Base-by-base conservation (phyloP, 257 asterid genomes). In the Capsicum rhomboideum region DNA sequence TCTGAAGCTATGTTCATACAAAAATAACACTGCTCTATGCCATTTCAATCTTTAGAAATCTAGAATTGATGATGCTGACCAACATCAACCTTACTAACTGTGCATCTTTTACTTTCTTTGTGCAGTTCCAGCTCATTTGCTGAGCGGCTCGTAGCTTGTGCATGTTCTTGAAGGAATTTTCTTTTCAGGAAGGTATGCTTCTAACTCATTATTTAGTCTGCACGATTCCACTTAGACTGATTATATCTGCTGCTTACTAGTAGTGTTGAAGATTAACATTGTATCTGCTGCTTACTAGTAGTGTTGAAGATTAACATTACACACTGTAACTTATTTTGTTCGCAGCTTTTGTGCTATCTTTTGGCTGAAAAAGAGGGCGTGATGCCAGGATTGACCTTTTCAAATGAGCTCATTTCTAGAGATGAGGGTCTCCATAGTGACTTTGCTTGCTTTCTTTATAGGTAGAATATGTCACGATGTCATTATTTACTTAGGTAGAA, bases 341-440 rank as follows among this genome's bases (percentile, higher is more conserved):
- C 77, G 59, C 93, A 94, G 97, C 90, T 94, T 94, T 82, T 94
- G 98, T 82, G 93, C 98, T 37, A 89, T 94, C 42, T 93, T 94
- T 89, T 93, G 97, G 97, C 96, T 93, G 42, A 94, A 94, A 80
- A 93, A 92, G 84, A 86, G 97, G 97, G 97, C 82, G 54, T 94
- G 89, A 92, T 93, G 97, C 97, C 98, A 0, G 97, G 98, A 80
- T 89, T 94, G 88, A 90, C 98, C 8, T 94, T 92, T 88, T 94
- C 98, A 17, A 94, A 94, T 11, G 98, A 93, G 88, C 95, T 94
- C 29, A 94, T 94, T 66, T 93, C 97, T 18, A 92, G 97, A 86
- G 97, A 94, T 23, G 97, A 94, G 88, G 98, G 98, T 82, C 93
- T 94, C 82, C 98, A 94, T 88, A 90, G 97, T 28, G 97, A 94